These are phyloP conservation scores for Chrysopogon serrulatus DNA, from an alignment of 176 grass and related monocot species.

Conservation along the genomic window DNA sequence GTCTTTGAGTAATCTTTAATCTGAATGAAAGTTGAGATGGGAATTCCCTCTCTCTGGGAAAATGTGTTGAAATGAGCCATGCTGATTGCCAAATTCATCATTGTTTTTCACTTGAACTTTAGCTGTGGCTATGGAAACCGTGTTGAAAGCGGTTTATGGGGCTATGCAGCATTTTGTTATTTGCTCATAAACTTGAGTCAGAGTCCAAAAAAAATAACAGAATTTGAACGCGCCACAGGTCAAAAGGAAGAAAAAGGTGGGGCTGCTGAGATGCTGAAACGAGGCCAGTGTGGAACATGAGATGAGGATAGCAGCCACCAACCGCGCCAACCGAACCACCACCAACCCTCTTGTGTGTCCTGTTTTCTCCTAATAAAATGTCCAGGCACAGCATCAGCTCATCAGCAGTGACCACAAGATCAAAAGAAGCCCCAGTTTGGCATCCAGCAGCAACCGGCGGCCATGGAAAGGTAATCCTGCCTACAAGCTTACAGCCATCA, in stretches of 20 bases:
- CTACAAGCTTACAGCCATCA: background rate
- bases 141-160: background rate
- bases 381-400: background rate
- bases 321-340: background rate
- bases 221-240: background rate
- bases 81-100: background rate
- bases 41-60: background rate
- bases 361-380: background rate
- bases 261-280: background rate
- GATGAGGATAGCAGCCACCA: background rate
- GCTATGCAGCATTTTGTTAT: background rate
- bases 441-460: background rate
- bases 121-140: background rate
- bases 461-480: slow-evolving; percentile 27
- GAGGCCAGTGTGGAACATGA: background rate
- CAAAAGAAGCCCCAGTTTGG: background rate
- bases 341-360: background rate
- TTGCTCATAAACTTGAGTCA: background rate
- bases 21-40: background rate
- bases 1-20: background rate
- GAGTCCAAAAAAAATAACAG: background rate
- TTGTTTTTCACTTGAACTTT: background rate
- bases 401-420: background rate
- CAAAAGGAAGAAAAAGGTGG: background rate
- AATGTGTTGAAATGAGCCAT: background rate